Evolutionary conservation across 176 grass and related monocot species (phyloP).

Genomic region (Thinopyrum elongatum): DNA sequence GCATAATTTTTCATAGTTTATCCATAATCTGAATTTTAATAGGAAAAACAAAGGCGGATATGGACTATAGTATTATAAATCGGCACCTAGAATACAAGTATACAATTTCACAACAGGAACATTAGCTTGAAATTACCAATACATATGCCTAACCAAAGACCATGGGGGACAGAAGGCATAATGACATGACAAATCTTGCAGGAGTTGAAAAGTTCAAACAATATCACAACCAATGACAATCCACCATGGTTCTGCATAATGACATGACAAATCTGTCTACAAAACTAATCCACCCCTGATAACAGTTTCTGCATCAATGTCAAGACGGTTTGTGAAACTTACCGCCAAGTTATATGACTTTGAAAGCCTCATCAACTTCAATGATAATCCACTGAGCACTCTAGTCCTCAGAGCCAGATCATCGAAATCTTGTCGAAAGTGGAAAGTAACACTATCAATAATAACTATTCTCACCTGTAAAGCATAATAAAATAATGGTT

Average conservation of each 20-base stretch:
- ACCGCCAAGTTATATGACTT: constrained; percentile 71
- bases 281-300: neutral
- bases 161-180: neutral
- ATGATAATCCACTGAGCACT: constrained; percentile 79
- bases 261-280: neutral
- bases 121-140: neutral
- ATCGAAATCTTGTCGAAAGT: constrained; percentile 98
- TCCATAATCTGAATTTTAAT: neutral
- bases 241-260: too few relatives aligned
- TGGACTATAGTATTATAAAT: neutral
- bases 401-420: constrained; percentile 80
- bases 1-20: neutral
- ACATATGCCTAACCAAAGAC: neutral
- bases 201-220: neutral
- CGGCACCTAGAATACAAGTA: neutral
- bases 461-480: constrained; percentile 76
- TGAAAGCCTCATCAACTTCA: constrained; percentile 85
- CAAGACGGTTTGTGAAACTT: constrained; percentile 26
- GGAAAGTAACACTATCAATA: constrained; percentile 95
- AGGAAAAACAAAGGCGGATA: neutral
- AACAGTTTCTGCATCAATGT: neutral
- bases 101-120: neutral
- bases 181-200: neutral
- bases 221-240: neutral
- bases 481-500: constrained; percentile 13